Evolutionary conservation across 257 asterid genomes (phyloP), one percentile per base, ranked within the genome.

Genomic region (Echium plantagineum): DNA sequence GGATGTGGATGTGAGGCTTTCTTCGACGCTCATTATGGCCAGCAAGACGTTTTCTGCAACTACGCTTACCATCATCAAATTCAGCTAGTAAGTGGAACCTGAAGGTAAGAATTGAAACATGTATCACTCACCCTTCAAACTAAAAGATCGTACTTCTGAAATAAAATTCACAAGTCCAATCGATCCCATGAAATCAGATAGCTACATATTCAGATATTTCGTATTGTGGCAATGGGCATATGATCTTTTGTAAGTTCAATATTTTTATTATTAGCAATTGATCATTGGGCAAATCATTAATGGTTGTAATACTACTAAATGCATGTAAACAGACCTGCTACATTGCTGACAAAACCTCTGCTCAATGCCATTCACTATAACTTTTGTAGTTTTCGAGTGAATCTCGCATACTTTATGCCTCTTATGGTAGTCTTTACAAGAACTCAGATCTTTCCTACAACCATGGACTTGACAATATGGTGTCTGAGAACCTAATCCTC

Each of bases 321-420:
- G 47, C 16, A 49, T 16, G 18, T 58, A 24, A 55, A 67, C 48
- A 48, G 18, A 77, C 83, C 83, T 77, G 83, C 83, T 77, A 55
- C 83, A 77, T 60, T 77, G 83, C 80, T 77, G 83, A 48, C 83
- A 77, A 69, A 77, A 77, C 68, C 83, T 66, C 53, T 77, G 77
- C 52, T 77, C 80, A 52, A 77, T 68, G 58, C 83, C 80, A 60
- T 77, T 77, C 18, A 77, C 83, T 48, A 68, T 74, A 7, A 74
- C 83, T 58, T 71, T 74, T 35, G 80, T 46, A 13, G 80, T 74
- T 65, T 77, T 77, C 12, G 83, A 71, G 65, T 77, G 83, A 74
- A 69, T 70, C 66, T 71, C 83, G 49, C 83, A 77, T n/a, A 78
- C 83, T 69, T 74, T 78, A 61, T 78, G 83, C 76, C 80, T 74